A percentile compares a stretch with the other conserved stretches of the same genome.
Evolutionary conservation across 176 grass and related monocot species (phyloP).

Genomic region (Saccharum spontaneum): DNA sequence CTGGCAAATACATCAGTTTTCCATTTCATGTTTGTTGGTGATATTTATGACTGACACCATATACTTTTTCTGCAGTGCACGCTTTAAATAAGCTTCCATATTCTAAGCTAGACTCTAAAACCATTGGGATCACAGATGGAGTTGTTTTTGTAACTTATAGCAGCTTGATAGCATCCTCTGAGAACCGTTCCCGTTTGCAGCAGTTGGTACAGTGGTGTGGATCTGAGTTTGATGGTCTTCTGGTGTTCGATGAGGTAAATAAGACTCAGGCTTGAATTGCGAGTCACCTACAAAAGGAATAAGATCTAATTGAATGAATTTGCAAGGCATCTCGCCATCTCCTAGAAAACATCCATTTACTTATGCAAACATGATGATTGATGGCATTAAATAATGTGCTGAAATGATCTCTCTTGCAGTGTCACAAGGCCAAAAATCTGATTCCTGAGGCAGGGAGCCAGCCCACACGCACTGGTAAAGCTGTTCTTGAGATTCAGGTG

Average conservation of each 20-base stretch:
- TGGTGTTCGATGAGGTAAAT: constrained; percentile 91
- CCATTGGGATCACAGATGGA: constrained; percentile 86
- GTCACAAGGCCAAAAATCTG: constrained; percentile 99
- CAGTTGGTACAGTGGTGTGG: constrained; percentile 98
- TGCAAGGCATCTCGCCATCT: background rate
- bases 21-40: constrained; percentile 16
- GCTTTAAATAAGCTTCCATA: constrained; percentile 98
- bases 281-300: constrained; percentile 11
- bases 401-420: constrained; percentile 51
- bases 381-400: background rate
- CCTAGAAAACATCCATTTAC: constrained; percentile 11
- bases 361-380: background rate
- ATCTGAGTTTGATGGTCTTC: constrained; percentile 78
- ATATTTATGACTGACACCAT: constrained; percentile 30
- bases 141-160: constrained; percentile 97
- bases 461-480: constrained; percentile 90
- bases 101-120: constrained; percentile 93
- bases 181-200: constrained; percentile 88
- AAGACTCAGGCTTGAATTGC: background rate
- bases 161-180: constrained; percentile 97
- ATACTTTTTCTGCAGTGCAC: constrained; percentile 75
- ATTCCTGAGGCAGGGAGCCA: constrained; percentile 91
- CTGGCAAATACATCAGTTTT: constrained; percentile 2
- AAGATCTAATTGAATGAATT: background rate
- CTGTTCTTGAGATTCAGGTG: constrained; percentile 93